These are phyloP conservation scores for Penicillium coprophilum DNA, from an alignment of 495 filamentous ascomycete genomes.

Conservation along the genomic window DNA sequence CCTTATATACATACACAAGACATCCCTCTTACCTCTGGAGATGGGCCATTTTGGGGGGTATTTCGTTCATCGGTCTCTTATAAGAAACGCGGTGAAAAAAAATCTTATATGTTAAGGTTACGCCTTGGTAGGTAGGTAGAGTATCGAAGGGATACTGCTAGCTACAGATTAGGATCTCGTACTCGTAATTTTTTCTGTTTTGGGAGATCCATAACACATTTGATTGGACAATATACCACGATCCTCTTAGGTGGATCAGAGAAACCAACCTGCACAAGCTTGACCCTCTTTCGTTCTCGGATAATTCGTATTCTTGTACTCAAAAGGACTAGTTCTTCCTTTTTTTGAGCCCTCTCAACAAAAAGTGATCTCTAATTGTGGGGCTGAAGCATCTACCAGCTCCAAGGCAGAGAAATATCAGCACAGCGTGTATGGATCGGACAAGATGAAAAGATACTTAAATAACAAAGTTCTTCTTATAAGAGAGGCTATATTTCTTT, in stretches of 20 bases:
- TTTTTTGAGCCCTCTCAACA: neutral
- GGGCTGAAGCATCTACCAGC: neutral
- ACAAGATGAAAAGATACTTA: neutral
- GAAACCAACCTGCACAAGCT: neutral
- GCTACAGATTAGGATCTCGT: neutral
- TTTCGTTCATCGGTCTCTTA: slow-evolving; percentile 9
- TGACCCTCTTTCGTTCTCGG: neutral
- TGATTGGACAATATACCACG: slow-evolving; percentile 1
- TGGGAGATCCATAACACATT: neutral
- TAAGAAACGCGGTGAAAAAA: neutral
- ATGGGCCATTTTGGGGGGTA: slow-evolving; percentile 14
- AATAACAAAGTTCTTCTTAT: neutral
- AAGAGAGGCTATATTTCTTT: neutral
- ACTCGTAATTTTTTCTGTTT: neutral
- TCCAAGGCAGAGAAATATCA: slow-evolving; percentile 1
- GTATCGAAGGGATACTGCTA: too few relatives aligned
- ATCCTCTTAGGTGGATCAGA: neutral
- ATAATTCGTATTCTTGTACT: slow-evolving; percentile 4
- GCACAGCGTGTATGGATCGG: neutral
- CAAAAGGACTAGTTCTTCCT: neutral
- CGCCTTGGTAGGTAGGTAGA: too few relatives aligned
- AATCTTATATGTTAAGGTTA: too few relatives aligned
- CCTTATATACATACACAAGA: neutral
- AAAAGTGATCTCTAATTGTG: neutral
- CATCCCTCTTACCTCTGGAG: neutral